Evolutionary conservation across 148 eudicot genomes (phyloP).

Genomic region (Cornus suecica): DNA sequence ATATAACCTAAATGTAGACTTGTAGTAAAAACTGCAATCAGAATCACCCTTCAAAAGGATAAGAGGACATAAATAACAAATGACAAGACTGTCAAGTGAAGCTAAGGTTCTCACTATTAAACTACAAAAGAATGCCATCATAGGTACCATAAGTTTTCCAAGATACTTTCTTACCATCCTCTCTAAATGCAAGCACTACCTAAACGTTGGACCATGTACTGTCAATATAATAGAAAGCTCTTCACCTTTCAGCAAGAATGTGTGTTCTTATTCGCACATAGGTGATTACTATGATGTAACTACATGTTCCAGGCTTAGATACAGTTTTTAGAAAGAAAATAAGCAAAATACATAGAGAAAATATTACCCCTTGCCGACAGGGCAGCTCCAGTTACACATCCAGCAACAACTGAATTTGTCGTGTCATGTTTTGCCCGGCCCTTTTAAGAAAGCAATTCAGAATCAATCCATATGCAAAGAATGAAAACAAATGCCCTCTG

Average conservation of each 20-base stretch:
- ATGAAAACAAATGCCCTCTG: not conserved
- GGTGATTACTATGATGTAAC: not conserved
- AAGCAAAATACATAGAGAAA: not conserved
- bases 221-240: not conserved
- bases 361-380: constrained; percentile 71
- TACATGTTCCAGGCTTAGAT: not conserved
- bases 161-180: not conserved
- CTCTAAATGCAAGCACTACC: not conserved
- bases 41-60: not conserved
- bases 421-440: constrained; percentile 87
- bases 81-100: not conserved
- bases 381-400: constrained; percentile 87
- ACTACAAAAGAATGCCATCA: not conserved
- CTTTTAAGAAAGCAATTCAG: constrained; percentile 38
- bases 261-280: not conserved
- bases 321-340: not conserved
- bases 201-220: not conserved
- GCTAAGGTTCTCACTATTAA: not conserved
- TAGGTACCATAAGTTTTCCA: not conserved
- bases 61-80: not conserved
- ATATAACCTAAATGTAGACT: not conserved
- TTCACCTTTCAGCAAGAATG: not conserved
- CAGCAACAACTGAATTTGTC: constrained; percentile 82
- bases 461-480: constrained; percentile 13
- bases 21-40: not conserved